Evolutionary conservation across 2,329 filamentous ascomycete species (phyloP).

Genomic region (Tolypocladium ovalisporum): DNA sequence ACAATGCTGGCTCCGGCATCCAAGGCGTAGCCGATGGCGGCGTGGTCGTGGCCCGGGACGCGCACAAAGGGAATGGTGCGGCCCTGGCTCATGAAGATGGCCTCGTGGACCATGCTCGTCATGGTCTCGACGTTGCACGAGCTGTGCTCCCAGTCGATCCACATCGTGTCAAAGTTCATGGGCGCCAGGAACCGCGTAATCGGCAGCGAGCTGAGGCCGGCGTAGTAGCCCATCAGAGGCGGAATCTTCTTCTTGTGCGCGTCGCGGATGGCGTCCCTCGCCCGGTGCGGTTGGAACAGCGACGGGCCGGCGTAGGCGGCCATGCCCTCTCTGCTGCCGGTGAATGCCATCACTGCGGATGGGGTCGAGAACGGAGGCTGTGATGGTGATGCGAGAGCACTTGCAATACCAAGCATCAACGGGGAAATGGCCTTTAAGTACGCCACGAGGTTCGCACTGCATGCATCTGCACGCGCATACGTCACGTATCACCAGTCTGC

Average conservation of each 20-base stretch:
- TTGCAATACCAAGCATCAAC: neutral
- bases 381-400: neutral
- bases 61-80: slow-evolving; percentile 33
- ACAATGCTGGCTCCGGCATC: slow-evolving; percentile 38
- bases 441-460: neutral
- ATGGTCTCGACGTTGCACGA: slow-evolving; percentile 37
- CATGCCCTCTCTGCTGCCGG: slow-evolving; percentile 21
- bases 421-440: neutral
- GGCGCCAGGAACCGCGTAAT: slow-evolving; percentile 28
- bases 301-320: slow-evolving; percentile 29
- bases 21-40: slow-evolving; percentile 32
- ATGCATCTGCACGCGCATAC: neutral
- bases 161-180: slow-evolving; percentile 30
- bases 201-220: slow-evolving; percentile 26
- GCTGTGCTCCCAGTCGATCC: slow-evolving; percentile 38
- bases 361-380: neutral
- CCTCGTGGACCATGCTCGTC: slow-evolving; percentile 35
- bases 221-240: slow-evolving; percentile 30
- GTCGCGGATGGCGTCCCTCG: slow-evolving; percentile 32
- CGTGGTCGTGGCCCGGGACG: slow-evolving; percentile 34
- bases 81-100: slow-evolving; percentile 34
- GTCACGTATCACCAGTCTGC: neutral
- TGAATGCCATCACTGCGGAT: neutral
- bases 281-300: slow-evolving; percentile 33
- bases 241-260: slow-evolving; percentile 33